A percentile compares a stretch with the other conserved stretches of the same genome.
Evolutionary conservation across 78 protist species (phyloP).

Genomic region (Capsaspora owczarzaki): DNA sequence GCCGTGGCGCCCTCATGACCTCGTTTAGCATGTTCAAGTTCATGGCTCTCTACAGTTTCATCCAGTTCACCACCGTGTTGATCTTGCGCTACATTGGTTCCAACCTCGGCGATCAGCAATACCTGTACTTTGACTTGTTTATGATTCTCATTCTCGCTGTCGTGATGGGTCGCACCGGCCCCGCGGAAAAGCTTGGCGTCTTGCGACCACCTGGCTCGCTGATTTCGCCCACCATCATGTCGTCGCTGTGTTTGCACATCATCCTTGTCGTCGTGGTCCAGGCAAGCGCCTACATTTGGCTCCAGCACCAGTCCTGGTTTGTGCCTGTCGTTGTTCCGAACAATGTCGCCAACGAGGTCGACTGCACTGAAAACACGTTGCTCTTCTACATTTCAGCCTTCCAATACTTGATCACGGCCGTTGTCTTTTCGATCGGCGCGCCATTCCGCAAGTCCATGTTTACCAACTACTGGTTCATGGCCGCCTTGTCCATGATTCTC

Average conservation of each 20-base stretch:
- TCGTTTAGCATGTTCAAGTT: constrained; percentile 58
- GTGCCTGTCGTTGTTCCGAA: background rate
- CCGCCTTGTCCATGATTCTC: background rate
- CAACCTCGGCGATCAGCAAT: constrained; percentile 54
- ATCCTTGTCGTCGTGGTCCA: background rate
- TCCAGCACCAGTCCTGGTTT: constrained; percentile 30
- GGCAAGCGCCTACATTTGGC: background rate
- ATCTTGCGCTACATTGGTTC: constrained; percentile 37
- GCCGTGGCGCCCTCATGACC: constrained; percentile 62
- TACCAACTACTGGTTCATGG: background rate
- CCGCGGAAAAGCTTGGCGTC: constrained; percentile 15
- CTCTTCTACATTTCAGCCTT: background rate
- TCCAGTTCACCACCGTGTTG: constrained; percentile 70
- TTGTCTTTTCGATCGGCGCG: background rate
- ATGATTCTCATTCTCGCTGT: constrained; percentile 61
- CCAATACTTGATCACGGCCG: background rate
- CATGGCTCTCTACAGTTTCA: constrained; percentile 50
- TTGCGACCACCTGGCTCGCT: constrained; percentile 48
- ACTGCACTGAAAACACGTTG: constrained; percentile 7
- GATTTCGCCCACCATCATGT: constrained; percentile 27
- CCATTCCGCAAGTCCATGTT: background rate
- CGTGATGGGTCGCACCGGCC: constrained; percentile 59
- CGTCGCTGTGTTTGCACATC: constrained; percentile 47
- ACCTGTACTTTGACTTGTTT: constrained; percentile 51
- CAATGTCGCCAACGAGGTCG: background rate